Evolutionary conservation across 2,329 filamentous ascomycete species (phyloP), one percentile per base, ranked within the genome.

Genomic region (Trichophyton verrucosum): DNA sequence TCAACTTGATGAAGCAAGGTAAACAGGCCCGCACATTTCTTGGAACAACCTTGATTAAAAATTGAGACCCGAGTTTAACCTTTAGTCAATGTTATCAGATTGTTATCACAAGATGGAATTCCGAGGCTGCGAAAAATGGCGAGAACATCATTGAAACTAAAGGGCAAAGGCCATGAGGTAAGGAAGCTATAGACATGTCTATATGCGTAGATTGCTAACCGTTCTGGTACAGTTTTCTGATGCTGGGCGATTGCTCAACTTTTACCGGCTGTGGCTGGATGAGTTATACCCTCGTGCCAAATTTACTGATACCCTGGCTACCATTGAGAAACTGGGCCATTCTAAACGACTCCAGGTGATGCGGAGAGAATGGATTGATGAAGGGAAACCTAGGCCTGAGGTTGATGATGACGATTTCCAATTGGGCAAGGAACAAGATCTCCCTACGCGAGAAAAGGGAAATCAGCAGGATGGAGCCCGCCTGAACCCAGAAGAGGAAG

Each of bases 211-310:
- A 20, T 3, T 55, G 33, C 11, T 30, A 22, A 47, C 2, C 58
- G 33, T n/a, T 36, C 2, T 22, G 17, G 8, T 47, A 53, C 60
- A 92, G 86, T 97, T 94, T 74, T 86, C 87, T 17, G 94, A 99
- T 70, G 84, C 91, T 9, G 82, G 86, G 0, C 84, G 86, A 15
- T 81, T 99, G 24, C 80, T 99, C 56, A 89, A 88, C 24, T 89
- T 95, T 71, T 99, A 97, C 71, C 94, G 97, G 72, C 75, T 96
- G 61, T 99, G 94, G 94, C 86, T 99, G 1, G 92, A 99, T 74
- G 91, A 96, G 69, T 79, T 99, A 11, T 99, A 91, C 69, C 94
- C 94, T 11, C 91, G 95, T 69, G 94, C 92, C 3, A 92, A 91
- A 69, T 99, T 99, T 69, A 82, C 88, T 56, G 94, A 99, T 69